Evolutionary conservation across 768 basidiomycete species (phyloP).

Genomic region (Saitozyma podzolica): DNA sequence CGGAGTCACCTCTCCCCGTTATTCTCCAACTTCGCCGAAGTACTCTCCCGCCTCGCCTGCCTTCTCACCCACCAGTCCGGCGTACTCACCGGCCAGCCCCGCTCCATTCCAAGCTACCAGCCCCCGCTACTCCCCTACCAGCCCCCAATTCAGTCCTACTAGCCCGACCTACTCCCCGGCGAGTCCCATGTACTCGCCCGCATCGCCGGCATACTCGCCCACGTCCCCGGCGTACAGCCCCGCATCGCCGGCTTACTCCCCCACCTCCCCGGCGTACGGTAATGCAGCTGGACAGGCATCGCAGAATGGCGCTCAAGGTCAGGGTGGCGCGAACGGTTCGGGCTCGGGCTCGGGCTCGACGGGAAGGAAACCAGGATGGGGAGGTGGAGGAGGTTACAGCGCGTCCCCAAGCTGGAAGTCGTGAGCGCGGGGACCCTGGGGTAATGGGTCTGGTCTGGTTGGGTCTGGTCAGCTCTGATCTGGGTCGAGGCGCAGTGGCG

Average conservation of each 20-base stretch:
- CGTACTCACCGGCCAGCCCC: constrained; percentile 43
- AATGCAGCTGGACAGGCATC: neutral
- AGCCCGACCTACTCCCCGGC: constrained; percentile 89
- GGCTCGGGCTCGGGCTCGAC: neutral
- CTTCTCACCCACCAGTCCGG: constrained; percentile 70
- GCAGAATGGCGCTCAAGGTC: constrained; percentile 8
- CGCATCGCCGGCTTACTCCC: constrained; percentile 34
- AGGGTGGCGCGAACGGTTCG: constrained; percentile 5
- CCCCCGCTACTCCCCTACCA: constrained; percentile 52
- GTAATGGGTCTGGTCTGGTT: no score
- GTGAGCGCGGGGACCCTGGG: neutral
- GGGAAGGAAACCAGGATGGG: constrained; percentile 38
- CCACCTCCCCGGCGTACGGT: constrained; percentile 31
- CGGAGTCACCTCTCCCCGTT: constrained; percentile 46
- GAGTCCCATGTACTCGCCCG: constrained; percentile 82
- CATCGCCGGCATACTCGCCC: constrained; percentile 88
- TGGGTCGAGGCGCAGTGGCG: no score
- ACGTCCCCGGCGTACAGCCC: constrained; percentile 77
- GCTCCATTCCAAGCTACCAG: constrained; percentile 44
- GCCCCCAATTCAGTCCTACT: constrained; percentile 62
- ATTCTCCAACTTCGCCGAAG: constrained; percentile 47
- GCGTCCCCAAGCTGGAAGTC: constrained; percentile 42
- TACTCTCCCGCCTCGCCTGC: constrained; percentile 51
- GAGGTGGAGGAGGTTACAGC: constrained; percentile 26
- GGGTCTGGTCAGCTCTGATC: no score